These are phyloP conservation scores for Purshia tridentata DNA, from an alignment of 306 rosid genomes.

Conservation along the genomic window DNA sequence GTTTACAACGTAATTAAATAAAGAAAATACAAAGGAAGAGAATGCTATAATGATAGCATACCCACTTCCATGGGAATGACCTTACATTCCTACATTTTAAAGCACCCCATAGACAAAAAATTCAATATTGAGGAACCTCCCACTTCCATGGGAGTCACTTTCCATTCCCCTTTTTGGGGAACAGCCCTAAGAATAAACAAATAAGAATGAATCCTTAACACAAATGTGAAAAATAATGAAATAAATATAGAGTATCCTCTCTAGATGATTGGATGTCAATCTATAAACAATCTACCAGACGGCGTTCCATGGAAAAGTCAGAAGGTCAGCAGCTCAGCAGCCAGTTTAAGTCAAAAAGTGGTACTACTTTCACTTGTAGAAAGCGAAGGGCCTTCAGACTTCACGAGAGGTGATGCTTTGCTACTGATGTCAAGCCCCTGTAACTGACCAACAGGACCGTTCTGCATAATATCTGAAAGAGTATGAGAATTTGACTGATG, in stretches of 20 bases:
- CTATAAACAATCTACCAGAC: slow-evolving; percentile 63
- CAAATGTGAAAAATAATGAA: slow-evolving; percentile 41
- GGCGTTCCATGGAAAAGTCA: slow-evolving; percentile 51
- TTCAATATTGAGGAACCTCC: too few species aligned
- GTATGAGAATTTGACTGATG: slow-evolving; percentile 64
- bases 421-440: slow-evolving; percentile 91
- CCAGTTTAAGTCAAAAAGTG: slow-evolving; percentile 57
- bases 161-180: slow-evolving; percentile 57
- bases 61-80: too few species aligned
- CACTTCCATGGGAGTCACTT: slow-evolving; percentile 47
- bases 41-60: too few species aligned
- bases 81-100: too few species aligned
- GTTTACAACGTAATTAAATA: too few species aligned
- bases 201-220: slow-evolving; percentile 43
- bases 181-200: slow-evolving; percentile 68
- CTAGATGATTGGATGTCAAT: slow-evolving; percentile 61
- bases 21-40: too few species aligned
- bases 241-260: slow-evolving; percentile 42
- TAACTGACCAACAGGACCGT: slow-evolving; percentile 73
- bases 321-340: slow-evolving; percentile 56
- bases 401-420: slow-evolving; percentile 62
- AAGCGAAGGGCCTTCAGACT: slow-evolving; percentile 77
- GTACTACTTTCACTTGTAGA: slow-evolving; percentile 93
- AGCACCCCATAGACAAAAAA: too few species aligned
- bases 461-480: slow-evolving; percentile 70